phyloP scores from a whole-genome alignment of 2,329 filamentous ascomycete species.

The Zalaria sp. region DNA sequence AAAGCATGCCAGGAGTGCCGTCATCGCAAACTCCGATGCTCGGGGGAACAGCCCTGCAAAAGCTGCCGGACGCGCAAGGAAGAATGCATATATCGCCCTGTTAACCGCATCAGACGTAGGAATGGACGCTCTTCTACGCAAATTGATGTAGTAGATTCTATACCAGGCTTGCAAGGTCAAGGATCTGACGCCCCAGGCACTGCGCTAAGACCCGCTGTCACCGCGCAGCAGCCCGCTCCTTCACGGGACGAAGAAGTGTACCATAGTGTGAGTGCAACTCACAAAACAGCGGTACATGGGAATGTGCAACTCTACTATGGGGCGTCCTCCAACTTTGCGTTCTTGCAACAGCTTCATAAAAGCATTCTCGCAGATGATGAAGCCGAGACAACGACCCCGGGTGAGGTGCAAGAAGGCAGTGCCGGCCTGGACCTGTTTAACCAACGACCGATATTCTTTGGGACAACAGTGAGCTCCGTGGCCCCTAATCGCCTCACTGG shows the following conservation, averaged over 20 bases:
- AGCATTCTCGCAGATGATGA: conserved; percentile 9
- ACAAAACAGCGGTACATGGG: background rate
- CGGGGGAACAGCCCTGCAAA: conserved; percentile 3
- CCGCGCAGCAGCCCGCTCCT: background rate
- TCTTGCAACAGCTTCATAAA: conserved; percentile 17
- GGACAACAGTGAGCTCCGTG: conserved; percentile 12
- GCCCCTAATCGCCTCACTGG: background rate
- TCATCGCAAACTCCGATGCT: conserved; percentile 4
- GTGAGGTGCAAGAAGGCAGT: conserved; percentile 11
- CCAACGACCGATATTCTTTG: conserved; percentile 18
- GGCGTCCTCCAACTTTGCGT: conserved; percentile 17
- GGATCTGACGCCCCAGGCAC: no score
- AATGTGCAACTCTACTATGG: conserved; percentile 14
- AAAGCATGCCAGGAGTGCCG: conserved; percentile 5
- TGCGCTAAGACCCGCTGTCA: no score
- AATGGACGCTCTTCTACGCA: no score
- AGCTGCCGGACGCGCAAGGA: conserved; percentile 1
- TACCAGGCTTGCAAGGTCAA: no score
- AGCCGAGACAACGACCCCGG: background rate
- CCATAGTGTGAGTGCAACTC: conserved; percentile 4
- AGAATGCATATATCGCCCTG: conserved; percentile 3
- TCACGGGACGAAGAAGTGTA: conserved; percentile 2
- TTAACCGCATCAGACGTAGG: background rate
- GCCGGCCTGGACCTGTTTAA: conserved; percentile 16
- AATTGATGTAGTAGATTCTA: no score